Base-by-base conservation (phyloP, 2,329 filamentous ascomycete genomes). In the Trichophyton rubrum region DNA sequence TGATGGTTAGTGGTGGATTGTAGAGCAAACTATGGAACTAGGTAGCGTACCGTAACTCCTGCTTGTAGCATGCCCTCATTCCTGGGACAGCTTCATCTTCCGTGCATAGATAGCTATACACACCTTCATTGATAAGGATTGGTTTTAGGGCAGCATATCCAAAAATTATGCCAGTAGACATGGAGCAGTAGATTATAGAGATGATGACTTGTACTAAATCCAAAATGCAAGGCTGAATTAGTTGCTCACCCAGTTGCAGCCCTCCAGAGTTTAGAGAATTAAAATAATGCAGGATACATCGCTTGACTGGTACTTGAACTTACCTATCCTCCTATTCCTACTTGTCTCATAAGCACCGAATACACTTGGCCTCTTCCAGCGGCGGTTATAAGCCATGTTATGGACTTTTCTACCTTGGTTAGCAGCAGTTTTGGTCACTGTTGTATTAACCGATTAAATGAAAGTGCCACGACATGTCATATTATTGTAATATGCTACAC, bases 131-230 rank as follows among this genome's bases (percentile, higher is more conserved):
- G 63, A 91, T 86, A 27, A 95, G 78, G 7, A 93, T 82, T 0
- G 89, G 89, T 70, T 93, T 95, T 66, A 95, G 78, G 11, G 89
- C 89, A 13, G 89, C 89, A 72, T 89, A 95, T 38, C 89, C 89
- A 73, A 93, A 93, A 17, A 93, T 84, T 45, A 90, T 78, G 1
- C 89, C 91, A 3, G 90, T 86, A 5, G 88, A 84, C 62, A 95
- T 79, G 40, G 91, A 80, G 72, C 88, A 92, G 70, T 87, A 88
- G 9, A 88, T 67, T 0, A 89, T 83, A 4, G 85, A 86, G 55
- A 82, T 76, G 45, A 75, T 73, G n/a, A 91, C 82, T 74, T 92
- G 88, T 15, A 81, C 85, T 89, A 67, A 7, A 17, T 62, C 40
- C 11, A 35, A 35, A 2, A 22, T 5, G 11, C 13, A 47, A 22